Conservation (phyloP, 768 basidiomycete genomes). For the Mycena albidolilacea region DNA sequence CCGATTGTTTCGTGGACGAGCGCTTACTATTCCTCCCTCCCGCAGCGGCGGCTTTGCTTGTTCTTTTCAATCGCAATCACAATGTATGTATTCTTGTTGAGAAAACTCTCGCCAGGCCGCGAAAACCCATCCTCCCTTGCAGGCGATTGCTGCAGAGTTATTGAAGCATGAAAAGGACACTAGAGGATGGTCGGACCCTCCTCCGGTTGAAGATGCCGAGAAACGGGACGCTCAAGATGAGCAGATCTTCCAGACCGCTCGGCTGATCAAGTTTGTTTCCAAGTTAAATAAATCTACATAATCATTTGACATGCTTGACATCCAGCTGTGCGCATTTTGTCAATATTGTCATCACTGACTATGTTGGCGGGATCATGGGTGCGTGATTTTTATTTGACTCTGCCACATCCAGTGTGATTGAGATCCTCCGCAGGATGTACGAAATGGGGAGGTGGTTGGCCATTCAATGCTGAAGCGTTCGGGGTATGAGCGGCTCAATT, state of each 20-base stretch:
- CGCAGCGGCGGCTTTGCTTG: background rate
- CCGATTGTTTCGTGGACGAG: background rate
- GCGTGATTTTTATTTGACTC: too few species aligned
- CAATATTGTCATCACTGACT: background rate
- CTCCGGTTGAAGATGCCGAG: background rate
- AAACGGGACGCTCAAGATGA: background rate
- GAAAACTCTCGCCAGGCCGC: too few species aligned
- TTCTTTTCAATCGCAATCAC: background rate
- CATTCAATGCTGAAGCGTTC: too few species aligned
- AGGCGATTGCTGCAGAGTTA: too few species aligned
- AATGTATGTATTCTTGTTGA: background rate
- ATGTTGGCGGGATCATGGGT: background rate
- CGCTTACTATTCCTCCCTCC: background rate
- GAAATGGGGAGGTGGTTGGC: too few species aligned
- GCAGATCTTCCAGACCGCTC: background rate
- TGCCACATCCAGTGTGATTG: too few species aligned
- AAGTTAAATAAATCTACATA: too few species aligned
- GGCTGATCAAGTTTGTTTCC: background rate
- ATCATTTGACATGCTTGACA: too few species aligned
- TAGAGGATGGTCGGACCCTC: background rate
- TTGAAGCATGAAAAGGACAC: background rate
- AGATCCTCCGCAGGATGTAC: too few species aligned
- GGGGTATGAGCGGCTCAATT: too few species aligned
- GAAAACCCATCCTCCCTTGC: too few species aligned
- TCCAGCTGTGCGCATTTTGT: background rate